Base-by-base conservation (phyloP, 1,284 basidiomycete genomes). In the Kwoniella shivajii region DNA sequence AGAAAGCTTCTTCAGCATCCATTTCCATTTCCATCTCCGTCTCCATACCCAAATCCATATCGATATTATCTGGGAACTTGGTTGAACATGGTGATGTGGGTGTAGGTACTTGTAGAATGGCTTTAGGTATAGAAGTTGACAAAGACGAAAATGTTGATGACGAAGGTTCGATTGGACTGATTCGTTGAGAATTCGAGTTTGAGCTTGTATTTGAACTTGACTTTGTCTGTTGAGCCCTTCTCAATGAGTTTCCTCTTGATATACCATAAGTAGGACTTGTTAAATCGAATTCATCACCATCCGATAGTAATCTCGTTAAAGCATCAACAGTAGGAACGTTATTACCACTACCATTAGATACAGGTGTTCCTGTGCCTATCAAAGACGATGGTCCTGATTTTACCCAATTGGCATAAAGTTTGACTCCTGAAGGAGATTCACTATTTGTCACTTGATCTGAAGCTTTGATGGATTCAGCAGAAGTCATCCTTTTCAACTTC, bases 341-440 rank as follows among this genome's bases (percentile, higher is more conserved):
- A 30, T 26, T 16, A 11, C 50, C 50, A 31, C 11, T 22, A 33
- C 36, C 36, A 30, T 29, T 41, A 5, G 47, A 50, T 3, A 63
- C 20, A n/a, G 24, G 53, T 11, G 64, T 29, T 10, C 50, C 50
- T 34, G 53, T 44, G 24, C 54, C 47, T 27, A 5, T 22, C 14
- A 20, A 11, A 6, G 50, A n/a, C 18, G 29, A 31, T 2, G 56
- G 55, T 16, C 58, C 56, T 9, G 62, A 54, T 45, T 58, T 57
- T n/a, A 61, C 48, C 73, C 73, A 73, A 6, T 64, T 63, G 6
- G 69, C 68, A 69, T 68, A 73, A 2, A 69, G 57, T 43, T 67
- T 70, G 24, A 72, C 57, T 29, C 68, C 71, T 1, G 67, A 57
- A 2, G 67, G 68, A 6, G 59, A 61, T 18, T 63, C 64, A 39